These are phyloP conservation scores for Viola pubescens DNA, from an alignment of 441 rosid species.

Conservation along the genomic window DNA sequence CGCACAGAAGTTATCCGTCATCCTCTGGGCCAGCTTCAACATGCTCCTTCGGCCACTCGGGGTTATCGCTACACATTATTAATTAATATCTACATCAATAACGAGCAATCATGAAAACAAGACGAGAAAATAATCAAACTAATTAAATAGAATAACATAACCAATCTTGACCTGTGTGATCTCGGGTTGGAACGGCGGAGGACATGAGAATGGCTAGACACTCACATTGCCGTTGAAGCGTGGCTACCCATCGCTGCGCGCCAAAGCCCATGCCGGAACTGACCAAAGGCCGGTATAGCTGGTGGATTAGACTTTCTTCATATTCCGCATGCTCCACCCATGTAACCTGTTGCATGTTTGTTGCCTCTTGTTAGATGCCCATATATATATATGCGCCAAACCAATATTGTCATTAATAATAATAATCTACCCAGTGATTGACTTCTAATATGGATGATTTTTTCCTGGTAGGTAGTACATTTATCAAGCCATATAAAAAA, in stretches of 20 bases:
- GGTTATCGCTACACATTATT: constrained; percentile 41
- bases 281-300: constrained; percentile 51
- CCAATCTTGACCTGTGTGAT: constrained; percentile 33
- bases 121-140: neutral
- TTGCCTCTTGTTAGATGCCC: neutral
- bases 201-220: constrained; percentile 78
- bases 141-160: neutral
- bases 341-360: constrained; percentile 49
- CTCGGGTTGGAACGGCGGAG: constrained; percentile 37
- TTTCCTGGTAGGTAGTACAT: too few species aligned
- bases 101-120: neutral
- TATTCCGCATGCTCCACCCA: constrained; percentile 93
- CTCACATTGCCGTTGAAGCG: constrained; percentile 85
- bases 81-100: neutral
- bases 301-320: constrained; percentile 57
- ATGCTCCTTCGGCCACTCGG: constrained; percentile 70
- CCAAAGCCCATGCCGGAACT: constrained; percentile 80
- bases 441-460: neutral
- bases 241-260: constrained; percentile 87
- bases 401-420: too few species aligned
- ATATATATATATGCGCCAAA: too few species aligned
- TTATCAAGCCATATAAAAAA: neutral
- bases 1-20: constrained; percentile 80
- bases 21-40: constrained; percentile 83
- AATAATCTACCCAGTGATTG: neutral